Evolutionary conservation across 768 basidiomycete genomes (phyloP).

Genomic region (Exidia glandulosa): DNA sequence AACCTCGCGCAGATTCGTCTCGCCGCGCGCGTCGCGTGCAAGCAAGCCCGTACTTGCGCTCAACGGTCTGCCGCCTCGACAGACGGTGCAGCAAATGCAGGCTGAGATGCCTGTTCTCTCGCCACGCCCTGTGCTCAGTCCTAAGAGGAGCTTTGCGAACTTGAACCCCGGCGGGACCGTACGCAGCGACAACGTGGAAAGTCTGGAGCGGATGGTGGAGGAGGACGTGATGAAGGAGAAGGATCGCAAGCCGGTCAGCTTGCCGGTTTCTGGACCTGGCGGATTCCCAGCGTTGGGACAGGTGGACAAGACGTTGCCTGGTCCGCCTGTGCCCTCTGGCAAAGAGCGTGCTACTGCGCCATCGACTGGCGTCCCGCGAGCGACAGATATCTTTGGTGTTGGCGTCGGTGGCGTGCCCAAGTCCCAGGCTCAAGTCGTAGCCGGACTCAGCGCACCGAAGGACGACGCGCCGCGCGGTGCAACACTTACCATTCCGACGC

Average conservation of each 20-base stretch:
- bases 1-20: constrained; percentile 37
- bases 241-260: background rate
- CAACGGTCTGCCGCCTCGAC: constrained; percentile 9
- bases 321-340: constrained; percentile 41
- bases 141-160: constrained; percentile 41
- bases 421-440: background rate
- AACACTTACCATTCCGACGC: constrained; percentile 18
- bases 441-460: background rate
- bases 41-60: background rate
- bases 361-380: background rate
- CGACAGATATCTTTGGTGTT: constrained; percentile 1
- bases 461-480: constrained; percentile 1
- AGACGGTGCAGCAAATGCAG: constrained; percentile 10
- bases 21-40: background rate
- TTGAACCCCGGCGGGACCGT: constrained; percentile 22
- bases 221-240: constrained; percentile 27
- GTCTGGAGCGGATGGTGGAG: constrained; percentile 64
- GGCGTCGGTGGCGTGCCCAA: background rate
- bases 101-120: constrained; percentile 35
- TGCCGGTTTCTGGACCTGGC: background rate
- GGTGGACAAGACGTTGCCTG: constrained; percentile 50
- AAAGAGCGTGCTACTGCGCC: constrained; percentile 16
- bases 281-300: background rate
- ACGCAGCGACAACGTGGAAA: constrained; percentile 52
- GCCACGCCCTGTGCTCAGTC: constrained; percentile 59